phyloP scores from a whole-genome alignment of 2,329 filamentous ascomycete species.

The Fusarium proliferatum region DNA sequence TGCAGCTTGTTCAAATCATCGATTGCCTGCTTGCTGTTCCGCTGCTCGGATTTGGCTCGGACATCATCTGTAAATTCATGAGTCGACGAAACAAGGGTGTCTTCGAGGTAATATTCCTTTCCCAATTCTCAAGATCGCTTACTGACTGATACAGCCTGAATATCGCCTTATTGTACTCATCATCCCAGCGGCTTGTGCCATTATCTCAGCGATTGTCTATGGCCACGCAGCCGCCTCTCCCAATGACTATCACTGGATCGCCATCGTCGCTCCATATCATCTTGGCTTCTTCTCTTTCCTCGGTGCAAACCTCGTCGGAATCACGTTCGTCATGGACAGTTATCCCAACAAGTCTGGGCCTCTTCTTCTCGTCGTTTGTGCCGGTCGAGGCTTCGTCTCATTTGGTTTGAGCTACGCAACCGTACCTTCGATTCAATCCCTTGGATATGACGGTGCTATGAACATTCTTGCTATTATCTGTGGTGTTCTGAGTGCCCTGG shows the following conservation, averaged over 20 bases:
- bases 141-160: not conserved
- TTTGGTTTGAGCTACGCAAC: slow-evolving; percentile 4
- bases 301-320: not conserved
- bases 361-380: not conserved
- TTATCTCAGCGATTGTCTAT: slow-evolving; percentile 2
- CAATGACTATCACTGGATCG: slow-evolving; percentile 8
- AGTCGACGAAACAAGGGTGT: slow-evolving; percentile 1
- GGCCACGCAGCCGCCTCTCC: not conserved
- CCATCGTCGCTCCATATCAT: slow-evolving; percentile 1
- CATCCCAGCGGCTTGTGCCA: not conserved
- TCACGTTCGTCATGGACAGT: slow-evolving; percentile 14
- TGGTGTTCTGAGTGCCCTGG: not conserved
- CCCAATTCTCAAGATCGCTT: accelerated
- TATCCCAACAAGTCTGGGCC: slow-evolving; percentile 9
- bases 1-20: not conserved
- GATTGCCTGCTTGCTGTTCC: slow-evolving; percentile 12
- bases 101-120: not conserved
- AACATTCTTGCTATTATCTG: slow-evolving; percentile 8
- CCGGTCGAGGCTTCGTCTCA: not conserved
- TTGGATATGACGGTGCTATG: slow-evolving; percentile 11
- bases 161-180: slow-evolving; percentile 1
- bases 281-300: slow-evolving; percentile 13
- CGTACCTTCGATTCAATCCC: not conserved
- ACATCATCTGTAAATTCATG: slow-evolving; percentile 6
- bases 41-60: not conserved